Evolutionary conservation across 2,329 filamentous ascomycete species (phyloP), one percentile per base, ranked within the genome.

Genomic region (Periglandula ipomoeae): DNA sequence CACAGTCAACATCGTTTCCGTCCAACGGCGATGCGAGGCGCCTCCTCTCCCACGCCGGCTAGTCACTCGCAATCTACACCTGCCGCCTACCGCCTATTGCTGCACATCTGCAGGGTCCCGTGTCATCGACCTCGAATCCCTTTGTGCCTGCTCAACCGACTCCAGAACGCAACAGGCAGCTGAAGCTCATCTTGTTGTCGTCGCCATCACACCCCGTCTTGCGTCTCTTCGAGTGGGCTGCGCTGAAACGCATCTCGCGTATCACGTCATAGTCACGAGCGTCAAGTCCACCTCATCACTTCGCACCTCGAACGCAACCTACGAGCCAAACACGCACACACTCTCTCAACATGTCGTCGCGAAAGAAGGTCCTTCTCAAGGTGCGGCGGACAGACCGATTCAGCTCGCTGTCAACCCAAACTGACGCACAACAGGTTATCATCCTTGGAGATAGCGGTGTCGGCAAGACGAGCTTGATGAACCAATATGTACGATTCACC

Each of bases 401-500:
- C 11, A 19, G 17, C 30, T 6, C 19, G 22, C 22, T 20, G 19
- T 11, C 27, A 26, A 19, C 43, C n/a, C 37, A 9, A 27, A 48
- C 46, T 45, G 47, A 47, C 52, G 13, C 23, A 19, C n/a, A 24
- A 40, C 38, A 97, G 91, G 90, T 98, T 64, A 98, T 98, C 64
- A 97, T 98, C 72, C 84, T 98, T 60, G 93, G 93, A 61, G 93
- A 98, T 70, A 97, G 91, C 70, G 93, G 93, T 73, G 93, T 98
- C 54, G 93, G 93, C 68, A 98, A 98, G 80, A 98, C 93, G 53
- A 96, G 89, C 71, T 83, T 98, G 81, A 98, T 98, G 93, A 98
- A 98, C 75, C 93, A 98, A 97, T 98, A 97, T 87, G 93, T 97
- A 82, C 69, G 87, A 52, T 38, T 30, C 23, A 61, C 50, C 43